Evolutionary conservation across 306 rosid species (phyloP).

Genomic region (Leucaena leucocephala): DNA sequence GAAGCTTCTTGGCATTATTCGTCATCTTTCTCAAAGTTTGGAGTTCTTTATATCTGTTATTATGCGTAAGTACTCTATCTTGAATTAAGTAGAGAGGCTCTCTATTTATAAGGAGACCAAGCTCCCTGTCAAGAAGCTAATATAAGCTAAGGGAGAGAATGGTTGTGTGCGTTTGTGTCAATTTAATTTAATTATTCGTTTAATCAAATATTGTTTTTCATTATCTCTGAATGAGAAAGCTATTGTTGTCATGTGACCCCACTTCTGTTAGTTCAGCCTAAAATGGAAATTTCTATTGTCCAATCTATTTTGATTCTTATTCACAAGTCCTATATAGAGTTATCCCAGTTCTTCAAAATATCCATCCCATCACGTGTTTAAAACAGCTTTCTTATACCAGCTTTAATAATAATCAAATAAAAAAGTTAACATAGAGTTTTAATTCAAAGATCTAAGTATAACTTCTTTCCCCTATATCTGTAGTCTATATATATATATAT

Average conservation of each 20-base stretch:
- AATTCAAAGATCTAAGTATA: not conserved
- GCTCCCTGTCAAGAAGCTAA: conserved; percentile 25
- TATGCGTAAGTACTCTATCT: conserved; percentile 27
- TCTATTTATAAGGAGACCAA: conserved; percentile 28
- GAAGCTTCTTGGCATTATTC: not conserved
- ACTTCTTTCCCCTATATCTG: not conserved
- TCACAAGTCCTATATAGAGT: conserved; percentile 26
- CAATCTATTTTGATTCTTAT: conserved; percentile 36
- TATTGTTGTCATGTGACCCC: conserved; percentile 50
- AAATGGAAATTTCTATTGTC: conserved; percentile 49
- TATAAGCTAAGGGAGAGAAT: conserved; percentile 39
- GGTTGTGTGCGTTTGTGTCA: conserved; percentile 15
- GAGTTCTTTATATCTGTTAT: conserved; percentile 23
- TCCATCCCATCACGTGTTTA: not conserved
- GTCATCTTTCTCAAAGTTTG: not conserved
- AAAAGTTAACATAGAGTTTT: not conserved
- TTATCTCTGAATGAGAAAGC: conserved; percentile 43
- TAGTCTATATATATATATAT: not conserved
- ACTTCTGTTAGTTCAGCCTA: conserved; percentile 50
- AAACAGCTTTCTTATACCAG: not conserved
- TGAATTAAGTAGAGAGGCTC: conserved; percentile 30
- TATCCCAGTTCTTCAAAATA: conserved; percentile 27
- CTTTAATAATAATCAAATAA: not conserved
- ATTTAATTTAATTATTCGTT: conserved; percentile 31
- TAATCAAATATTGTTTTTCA: conserved; percentile 35